Evolutionary conservation across 306 rosid species (phyloP), one percentile per base, ranked within the genome.

Genomic region (Ochetophila trinervis): DNA sequence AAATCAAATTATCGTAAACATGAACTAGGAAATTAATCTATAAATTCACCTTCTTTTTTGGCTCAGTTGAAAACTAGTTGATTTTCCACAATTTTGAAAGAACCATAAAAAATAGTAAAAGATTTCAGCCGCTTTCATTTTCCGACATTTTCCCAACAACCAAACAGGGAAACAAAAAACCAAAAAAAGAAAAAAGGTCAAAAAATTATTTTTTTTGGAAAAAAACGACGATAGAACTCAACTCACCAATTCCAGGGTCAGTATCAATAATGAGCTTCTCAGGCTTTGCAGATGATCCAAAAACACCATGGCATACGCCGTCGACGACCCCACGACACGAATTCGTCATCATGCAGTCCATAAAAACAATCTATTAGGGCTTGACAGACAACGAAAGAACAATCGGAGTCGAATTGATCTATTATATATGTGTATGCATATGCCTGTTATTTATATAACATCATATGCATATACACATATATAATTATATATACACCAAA

Each of bases 171-270:
- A 15, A 27, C 16, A 34, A 6, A 20, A 48, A n/a, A n/a, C n/a
- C n/a, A n/a, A 22, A 5, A 37, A 10, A 4, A 52, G 19, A 11
- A 24, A 24, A 5, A 53, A 24, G 17, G 23, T 53, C 14, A 9
- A 27, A 16, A 13, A 1, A 40, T 0, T 10, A 22, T 21, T 12
- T 3, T 10, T 22, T 21, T 12, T 3, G 17, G 6, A 17, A 12
- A 16, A 19, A 16, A n/a, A 14, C 22, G 34, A n/a, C 17, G 21
- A 23, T 36, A 54, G 40, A 58, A 75, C 81, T 76, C 68, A 58
- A 75, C 81, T 76, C 68, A 87, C 98, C 98, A 66, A 93, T 93
- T 70, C 98, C 99, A 22, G 99, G 99, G 78, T 93, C 99, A 35
- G 99, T 93, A 61, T 93, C 99, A 57, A 93, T 89, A 53, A 93